These are phyloP conservation scores for Apiospora arundinis DNA, from an alignment of 2,329 filamentous ascomycete genomes.

Conservation along the genomic window DNA sequence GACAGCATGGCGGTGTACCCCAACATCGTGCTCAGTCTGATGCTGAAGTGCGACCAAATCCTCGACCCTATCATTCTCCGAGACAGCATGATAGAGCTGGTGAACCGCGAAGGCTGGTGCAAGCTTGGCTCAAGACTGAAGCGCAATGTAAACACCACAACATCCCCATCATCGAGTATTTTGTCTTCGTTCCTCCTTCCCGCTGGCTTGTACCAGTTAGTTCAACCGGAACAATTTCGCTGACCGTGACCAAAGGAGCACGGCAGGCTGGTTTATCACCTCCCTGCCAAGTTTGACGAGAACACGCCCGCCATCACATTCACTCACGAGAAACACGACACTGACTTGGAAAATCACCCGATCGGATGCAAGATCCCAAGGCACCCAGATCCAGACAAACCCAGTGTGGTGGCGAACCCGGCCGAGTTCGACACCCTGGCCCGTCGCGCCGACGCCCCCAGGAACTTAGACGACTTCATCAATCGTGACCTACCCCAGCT, in stretches of 20 bases:
- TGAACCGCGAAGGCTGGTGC: not conserved
- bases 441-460: not conserved
- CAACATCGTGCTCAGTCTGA: slow-evolving; percentile 2
- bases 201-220: not conserved
- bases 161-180: no score
- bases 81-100: not conserved
- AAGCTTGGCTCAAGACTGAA: not conserved
- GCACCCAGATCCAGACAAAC: not conserved
- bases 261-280: not conserved
- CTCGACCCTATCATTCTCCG: not conserved
- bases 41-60: not conserved
- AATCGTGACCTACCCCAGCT: not conserved
- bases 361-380: not conserved
- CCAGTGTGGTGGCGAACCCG: not conserved
- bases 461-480: not conserved
- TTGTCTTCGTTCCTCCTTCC: no score
- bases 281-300: not conserved
- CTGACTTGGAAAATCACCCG: not conserved
- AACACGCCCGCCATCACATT: not conserved
- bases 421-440: not conserved
- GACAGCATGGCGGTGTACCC: slow-evolving; percentile 7
- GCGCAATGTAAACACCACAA: not conserved
- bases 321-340: not conserved
- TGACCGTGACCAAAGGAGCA: not conserved
- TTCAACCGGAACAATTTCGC: not conserved